phyloP scores from a whole-genome alignment of 2,329 filamentous ascomycete genomes.

The Magnaporthales sp. region DNA sequence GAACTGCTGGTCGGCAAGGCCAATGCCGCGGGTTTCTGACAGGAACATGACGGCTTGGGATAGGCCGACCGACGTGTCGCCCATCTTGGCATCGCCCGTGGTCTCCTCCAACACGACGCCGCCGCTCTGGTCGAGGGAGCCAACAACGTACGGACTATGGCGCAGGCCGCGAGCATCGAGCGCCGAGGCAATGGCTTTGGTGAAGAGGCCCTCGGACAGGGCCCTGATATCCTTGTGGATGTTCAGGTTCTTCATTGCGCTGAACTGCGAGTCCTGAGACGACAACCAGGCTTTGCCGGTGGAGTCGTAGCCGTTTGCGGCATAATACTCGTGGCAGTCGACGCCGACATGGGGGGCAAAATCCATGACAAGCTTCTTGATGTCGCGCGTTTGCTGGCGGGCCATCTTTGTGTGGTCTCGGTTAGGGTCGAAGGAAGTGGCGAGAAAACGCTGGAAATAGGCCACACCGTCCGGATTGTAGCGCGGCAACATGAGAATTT shows the following conservation, averaged over 20 bases:
- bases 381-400: background rate
- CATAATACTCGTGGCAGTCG: slow-evolving; percentile 2
- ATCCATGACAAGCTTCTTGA: slow-evolving; percentile 1
- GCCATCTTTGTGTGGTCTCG: slow-evolving; percentile 4
- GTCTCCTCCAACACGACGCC: background rate
- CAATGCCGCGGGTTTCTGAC: slow-evolving; percentile 2
- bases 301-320: background rate
- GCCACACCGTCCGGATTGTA: slow-evolving; percentile 4
- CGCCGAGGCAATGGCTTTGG: background rate
- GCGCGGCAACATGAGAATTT: slow-evolving; percentile 2
- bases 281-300: background rate
- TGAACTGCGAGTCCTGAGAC: background rate
- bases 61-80: background rate
- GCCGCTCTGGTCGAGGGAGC: background rate
- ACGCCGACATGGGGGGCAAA: slow-evolving; percentile 1
- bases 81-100: slow-evolving; percentile 2
- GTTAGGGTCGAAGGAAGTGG: slow-evolving; percentile 3
- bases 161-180: slow-evolving; percentile 2
- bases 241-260: slow-evolving; percentile 3
- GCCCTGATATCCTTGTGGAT: background rate
- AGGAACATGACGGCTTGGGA: slow-evolving; percentile 2
- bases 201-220: slow-evolving; percentile 2
- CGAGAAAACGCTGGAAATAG: slow-evolving; percentile 5
- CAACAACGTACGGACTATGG: background rate
- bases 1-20: slow-evolving; percentile 2